Base-by-base conservation (phyloP, 768 basidiomycete species). In the Leccinellum albellum region DNA sequence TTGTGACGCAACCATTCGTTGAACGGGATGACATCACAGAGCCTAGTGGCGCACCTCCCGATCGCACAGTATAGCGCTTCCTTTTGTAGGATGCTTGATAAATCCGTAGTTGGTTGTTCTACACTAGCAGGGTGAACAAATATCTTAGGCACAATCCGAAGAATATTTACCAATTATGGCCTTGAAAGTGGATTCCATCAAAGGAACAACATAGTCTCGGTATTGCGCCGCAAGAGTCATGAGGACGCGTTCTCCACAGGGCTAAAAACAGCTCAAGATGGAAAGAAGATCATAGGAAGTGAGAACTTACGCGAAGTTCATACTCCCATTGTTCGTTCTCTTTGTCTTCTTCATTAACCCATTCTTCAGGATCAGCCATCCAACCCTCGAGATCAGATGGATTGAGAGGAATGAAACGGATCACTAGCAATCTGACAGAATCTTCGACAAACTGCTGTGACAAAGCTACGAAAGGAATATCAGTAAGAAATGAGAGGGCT, bases 241-340 rank as follows among this genome's bases (percentile, higher is more conserved):
- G 23, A 98, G 77, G 24, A 98, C 90, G n/a, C 94, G 81, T 73
- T 98, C 95, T 48, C 90, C 91, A 66, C 94, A 96, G 1, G 94
- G 87, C 96, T 98, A 57, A 10, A n/a, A 35, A 20, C 42, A 17
- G 15, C 51, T 64, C 26, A 58, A 40, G 46, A 42, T 2, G 14
- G 13, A 52, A 6, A n/a, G 28, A 24, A 2, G 3, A 37, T 33
- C 20, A 58, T 23, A 57, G 55, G 42, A 45, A n/a, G 31, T 46
- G 2, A 57, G 33, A 33, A 72, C 87, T 28, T 65, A 96, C 94
- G 61, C 96, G 81, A 57, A 97, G 83, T 64, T 96, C 93, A 65
- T 82, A 98, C 64, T 94, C 88, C 94, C 95, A 98, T 56, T 90
- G 85, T 37, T 95, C 94, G 44, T 85, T 89, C 61, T 94, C 93